Conservation (phyloP, 441 rosid genomes). For the Erodium chrysanthum region DNA sequence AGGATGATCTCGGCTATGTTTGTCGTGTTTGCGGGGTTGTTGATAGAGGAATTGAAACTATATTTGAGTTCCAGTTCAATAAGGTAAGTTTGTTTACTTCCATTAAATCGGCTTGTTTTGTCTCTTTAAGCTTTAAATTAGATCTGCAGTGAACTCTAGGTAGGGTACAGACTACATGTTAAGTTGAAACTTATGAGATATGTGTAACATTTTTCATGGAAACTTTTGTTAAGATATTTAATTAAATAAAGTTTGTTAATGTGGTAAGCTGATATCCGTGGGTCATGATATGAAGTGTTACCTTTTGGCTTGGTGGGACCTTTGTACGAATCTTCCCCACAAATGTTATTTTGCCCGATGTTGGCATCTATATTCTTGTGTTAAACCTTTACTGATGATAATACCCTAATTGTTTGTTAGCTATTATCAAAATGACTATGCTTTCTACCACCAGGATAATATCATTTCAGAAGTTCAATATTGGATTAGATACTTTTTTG, state of each 20-base stretch:
- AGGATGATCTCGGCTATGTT: slow-evolving; percentile 74
- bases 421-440: background rate
- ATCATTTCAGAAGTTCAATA: background rate
- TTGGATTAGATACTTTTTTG: background rate
- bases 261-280: background rate
- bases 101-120: background rate
- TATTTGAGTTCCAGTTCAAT: slow-evolving; percentile 56
- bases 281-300: background rate
- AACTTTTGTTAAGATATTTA: background rate
- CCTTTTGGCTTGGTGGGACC: no score
- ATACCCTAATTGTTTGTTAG: background rate
- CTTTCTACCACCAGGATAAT: background rate
- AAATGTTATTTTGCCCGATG: no score
- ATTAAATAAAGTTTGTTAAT: background rate
- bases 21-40: slow-evolving; percentile 75
- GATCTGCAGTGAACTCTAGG: background rate
- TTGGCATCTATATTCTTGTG: no score
- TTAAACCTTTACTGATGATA: no score
- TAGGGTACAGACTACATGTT: background rate
- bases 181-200: background rate
- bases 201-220: background rate
- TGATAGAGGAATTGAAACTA: slow-evolving; percentile 48
- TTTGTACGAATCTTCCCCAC: no score
- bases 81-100: slow-evolving; percentile 40
- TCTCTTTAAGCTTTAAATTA: background rate